phyloP scores from a whole-genome alignment of 306 rosid species.

The Alnus glutinosa region DNA sequence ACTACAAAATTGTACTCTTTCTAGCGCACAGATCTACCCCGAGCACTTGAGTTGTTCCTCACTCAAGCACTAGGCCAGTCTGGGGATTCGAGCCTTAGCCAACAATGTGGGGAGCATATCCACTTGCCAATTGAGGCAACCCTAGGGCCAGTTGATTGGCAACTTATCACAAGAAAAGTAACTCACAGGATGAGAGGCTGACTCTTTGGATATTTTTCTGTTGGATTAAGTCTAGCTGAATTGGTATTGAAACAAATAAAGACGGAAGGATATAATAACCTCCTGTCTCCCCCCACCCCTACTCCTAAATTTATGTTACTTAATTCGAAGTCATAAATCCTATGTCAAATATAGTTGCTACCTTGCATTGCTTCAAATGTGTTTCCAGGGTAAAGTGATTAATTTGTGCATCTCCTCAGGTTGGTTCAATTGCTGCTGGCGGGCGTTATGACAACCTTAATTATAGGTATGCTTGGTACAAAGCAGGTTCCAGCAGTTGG shows the following conservation, averaged over 20 bases:
- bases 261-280: background rate
- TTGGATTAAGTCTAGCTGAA: background rate
- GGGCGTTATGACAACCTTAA: slow-evolving; percentile 85
- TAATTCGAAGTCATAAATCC: background rate
- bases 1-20: no score
- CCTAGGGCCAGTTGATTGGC: no score
- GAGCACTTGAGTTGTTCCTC: no score
- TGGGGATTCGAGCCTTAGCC: no score
- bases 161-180: no score
- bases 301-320: background rate
- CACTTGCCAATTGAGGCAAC: no score
- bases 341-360: background rate
- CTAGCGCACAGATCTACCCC: no score
- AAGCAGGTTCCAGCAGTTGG: slow-evolving; percentile 93
- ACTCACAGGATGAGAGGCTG: background rate
- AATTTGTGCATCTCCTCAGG: slow-evolving; percentile 39
- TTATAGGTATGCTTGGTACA: slow-evolving; percentile 83
- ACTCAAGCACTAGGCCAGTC: no score
- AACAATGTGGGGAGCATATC: no score
- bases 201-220: background rate
- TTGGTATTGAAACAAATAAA: background rate
- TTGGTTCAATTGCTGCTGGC: slow-evolving; percentile 95
- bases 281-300: background rate
- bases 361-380: background rate
- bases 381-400: background rate